A percentile compares a stretch with the other conserved stretches of the same genome.
Evolutionary conservation across 805 yeast genomes (phyloP).

Genomic region (Wickerhamomyces pijperi): DNA sequence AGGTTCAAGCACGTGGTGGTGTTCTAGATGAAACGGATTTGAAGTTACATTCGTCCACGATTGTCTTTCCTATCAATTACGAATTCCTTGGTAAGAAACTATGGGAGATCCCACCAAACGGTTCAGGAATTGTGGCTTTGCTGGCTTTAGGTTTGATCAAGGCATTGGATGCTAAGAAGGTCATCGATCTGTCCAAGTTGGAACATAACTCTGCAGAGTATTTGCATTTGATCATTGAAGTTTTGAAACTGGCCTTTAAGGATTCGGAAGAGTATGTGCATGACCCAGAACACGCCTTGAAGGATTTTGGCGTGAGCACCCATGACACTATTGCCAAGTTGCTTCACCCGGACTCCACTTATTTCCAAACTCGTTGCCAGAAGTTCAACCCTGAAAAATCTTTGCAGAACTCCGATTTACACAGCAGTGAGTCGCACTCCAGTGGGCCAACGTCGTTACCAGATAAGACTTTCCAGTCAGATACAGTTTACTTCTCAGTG

Average conservation of each 20-base stretch:
- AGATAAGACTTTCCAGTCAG: slow-evolving; percentile 46
- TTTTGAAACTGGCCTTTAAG: slow-evolving; percentile 59
- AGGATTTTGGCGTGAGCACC: slow-evolving; percentile 21
- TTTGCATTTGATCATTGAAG: slow-evolving; percentile 58
- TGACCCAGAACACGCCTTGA: slow-evolving; percentile 38
- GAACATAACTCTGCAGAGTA: slow-evolving; percentile 63
- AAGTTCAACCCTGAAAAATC: slow-evolving; percentile 30
- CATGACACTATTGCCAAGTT: slow-evolving; percentile 27
- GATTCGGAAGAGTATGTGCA: slow-evolving; percentile 68
- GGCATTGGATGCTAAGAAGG: slow-evolving; percentile 37
- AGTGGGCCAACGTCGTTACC: slow-evolving; percentile 26
- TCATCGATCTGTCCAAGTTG: slow-evolving; percentile 28
- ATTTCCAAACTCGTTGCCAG: slow-evolving; percentile 38
- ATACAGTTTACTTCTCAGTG: slow-evolving; percentile 60
- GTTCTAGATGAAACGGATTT: slow-evolving; percentile 46
- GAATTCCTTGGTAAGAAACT: slow-evolving; percentile 42
- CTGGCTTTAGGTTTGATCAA: slow-evolving; percentile 57
- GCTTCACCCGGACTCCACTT: slow-evolving; percentile 28
- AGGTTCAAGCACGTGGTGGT: slow-evolving; percentile 43
- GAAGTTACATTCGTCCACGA: slow-evolving; percentile 42
- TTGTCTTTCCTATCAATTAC: slow-evolving; percentile 52
- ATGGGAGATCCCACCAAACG: slow-evolving; percentile 82
- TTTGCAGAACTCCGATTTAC: slow-evolving; percentile 29
- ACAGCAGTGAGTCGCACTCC: slow-evolving; percentile 24
- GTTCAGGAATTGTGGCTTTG: slow-evolving; percentile 71